A percentile compares a stretch with the other conserved stretches of the same genome.
Evolutionary conservation across 805 yeast species (phyloP).

Genomic region (Pichia sporocuriosa): DNA sequence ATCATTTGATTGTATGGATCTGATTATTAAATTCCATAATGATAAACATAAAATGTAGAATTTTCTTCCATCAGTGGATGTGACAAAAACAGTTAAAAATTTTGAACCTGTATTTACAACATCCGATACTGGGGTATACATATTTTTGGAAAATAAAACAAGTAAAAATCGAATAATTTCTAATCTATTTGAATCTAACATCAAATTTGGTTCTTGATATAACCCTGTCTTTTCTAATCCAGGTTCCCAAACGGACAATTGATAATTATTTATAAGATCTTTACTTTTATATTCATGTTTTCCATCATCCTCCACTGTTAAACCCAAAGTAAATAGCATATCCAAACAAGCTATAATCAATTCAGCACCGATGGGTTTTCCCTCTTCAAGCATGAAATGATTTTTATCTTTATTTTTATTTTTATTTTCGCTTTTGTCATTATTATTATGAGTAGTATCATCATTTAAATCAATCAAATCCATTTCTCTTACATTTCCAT

Average conservation of each 20-base stretch:
- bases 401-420: conserved; percentile 2
- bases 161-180: conserved; percentile 60
- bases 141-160: conserved; percentile 51
- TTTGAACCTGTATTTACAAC: conserved; percentile 50
- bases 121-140: conserved; percentile 42
- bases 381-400: not conserved
- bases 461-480: not conserved
- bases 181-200: conserved; percentile 55
- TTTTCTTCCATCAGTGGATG: conserved; percentile 42
- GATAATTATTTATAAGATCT: conserved; percentile 24
- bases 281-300: conserved; percentile 1
- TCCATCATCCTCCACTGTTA: conserved; percentile 37
- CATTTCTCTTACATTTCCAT: not conserved
- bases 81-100: conserved; percentile 50
- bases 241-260: conserved; percentile 64
- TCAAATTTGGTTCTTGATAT: conserved; percentile 29
- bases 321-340: conserved; percentile 50
- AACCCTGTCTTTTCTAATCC: conserved; percentile 52
- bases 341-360: conserved; percentile 35
- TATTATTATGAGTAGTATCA: too few species aligned
- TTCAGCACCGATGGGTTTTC: conserved; percentile 32
- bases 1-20: conserved; percentile 35
- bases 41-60: conserved; percentile 56
- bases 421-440: too few species aligned
- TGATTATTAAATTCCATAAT: conserved; percentile 54